Evolutionary conservation across 78 protist genomes (phyloP).

Genomic region (Dictyostelium purpureum): DNA sequence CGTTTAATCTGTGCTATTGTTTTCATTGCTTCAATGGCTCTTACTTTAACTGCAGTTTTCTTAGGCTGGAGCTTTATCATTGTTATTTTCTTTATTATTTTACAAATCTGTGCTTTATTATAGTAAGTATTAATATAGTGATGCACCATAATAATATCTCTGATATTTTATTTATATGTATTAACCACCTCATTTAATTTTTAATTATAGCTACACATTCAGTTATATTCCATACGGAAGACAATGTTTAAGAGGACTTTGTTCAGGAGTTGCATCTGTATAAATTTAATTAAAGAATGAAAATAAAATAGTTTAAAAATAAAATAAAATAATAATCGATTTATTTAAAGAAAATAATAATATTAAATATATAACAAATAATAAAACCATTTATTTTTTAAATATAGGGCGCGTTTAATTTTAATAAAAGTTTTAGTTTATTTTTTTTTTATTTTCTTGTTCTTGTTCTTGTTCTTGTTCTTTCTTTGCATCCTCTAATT

Average conservation of each 20-base stretch:
- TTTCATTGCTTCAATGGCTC: constrained; percentile 36
- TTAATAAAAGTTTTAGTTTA: neutral
- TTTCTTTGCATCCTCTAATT: neutral
- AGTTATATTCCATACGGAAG: constrained; percentile 73
- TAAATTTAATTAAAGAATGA: neutral
- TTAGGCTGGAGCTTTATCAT: constrained; percentile 33
- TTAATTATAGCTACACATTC: constrained; percentile 12
- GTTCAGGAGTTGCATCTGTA: constrained; percentile 31
- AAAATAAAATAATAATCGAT: neutral
- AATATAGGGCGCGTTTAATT: neutral
- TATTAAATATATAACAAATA: neutral
- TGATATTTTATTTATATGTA: too few relatives aligned
- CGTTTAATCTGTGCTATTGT: constrained; percentile 67
- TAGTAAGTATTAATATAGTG: neutral
- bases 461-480: neutral
- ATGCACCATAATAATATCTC: neutral
- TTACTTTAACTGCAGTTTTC: constrained; percentile 63
- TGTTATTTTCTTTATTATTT: constrained; percentile 31
- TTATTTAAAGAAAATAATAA: too few relatives aligned
- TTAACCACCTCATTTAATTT: too few relatives aligned
- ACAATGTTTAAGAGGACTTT: constrained; percentile 56
- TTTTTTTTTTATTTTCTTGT: neutral
- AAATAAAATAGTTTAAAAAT: neutral
- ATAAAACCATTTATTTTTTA: neutral
- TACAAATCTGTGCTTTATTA: constrained; percentile 56